Evolutionary conservation across 352 stramenopile genomes (phyloP), one percentile per base, ranked within the genome.

Genomic region (Globisporangium viniferum): DNA sequence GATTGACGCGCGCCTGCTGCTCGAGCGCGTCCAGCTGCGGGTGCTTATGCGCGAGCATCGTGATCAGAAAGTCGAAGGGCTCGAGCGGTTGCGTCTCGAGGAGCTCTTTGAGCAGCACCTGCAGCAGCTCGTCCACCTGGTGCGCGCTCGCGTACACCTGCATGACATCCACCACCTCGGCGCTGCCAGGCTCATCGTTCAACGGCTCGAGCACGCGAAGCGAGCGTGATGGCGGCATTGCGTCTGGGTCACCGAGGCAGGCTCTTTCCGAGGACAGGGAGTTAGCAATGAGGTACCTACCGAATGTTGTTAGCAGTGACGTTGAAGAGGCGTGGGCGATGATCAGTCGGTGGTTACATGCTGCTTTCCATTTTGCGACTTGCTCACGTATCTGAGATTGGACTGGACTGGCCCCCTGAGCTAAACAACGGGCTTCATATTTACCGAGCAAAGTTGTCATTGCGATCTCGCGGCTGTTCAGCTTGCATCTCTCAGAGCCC

Each of bases 21-120:
- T 89, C 79, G 7, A 93, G 62, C 6, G 69, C 74, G 48, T 90
- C 77, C 71, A 94, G 76, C 60, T 81, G 69, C 20, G 72, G 56
- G 55, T 91, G 77, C 62, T 85, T 69, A 27, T 79, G 73, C 22
- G 64, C 44, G 35, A 89, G 75, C 36, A 77, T 72, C 29, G 88
- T 69, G 62, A 89, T 88, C 31, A 94, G 74, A 67, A 90, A 88
- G 64, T 82, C 73, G 64, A 90, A 83, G 5, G 84, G 81, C 46
- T 91, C 86, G 20, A 92, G 68, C 64, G 81, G 84, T 70, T 91
- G 84, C 31, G 73, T 72, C 62, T 92, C 73, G 36, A 93, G 71
- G 39, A 94, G 73, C 18, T 73, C 62, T 54, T 73, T 74, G 67
- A 92, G 72, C 44, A 93, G 70, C 12, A 91, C 67, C 27, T 86